phyloP scores from a whole-genome alignment of 139 green algal genomes.

The Zygnema circumcarinatum region DNA sequence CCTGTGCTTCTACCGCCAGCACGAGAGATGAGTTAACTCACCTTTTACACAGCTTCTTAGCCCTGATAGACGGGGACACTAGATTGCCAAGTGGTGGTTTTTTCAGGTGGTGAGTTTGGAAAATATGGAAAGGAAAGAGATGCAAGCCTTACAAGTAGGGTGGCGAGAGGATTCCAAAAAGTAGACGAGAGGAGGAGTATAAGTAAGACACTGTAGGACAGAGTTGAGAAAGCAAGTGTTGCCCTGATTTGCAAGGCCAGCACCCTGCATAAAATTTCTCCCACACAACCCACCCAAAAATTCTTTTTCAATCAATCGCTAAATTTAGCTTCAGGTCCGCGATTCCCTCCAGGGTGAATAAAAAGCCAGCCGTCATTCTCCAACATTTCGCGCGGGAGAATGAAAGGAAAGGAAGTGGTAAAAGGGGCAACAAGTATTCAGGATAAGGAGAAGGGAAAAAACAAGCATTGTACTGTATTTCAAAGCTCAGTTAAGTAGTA shows the following conservation, averaged over 20 bases:
- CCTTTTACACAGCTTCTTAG: too few species aligned
- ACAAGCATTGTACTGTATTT: too few species aligned
- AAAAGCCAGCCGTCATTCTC: neutral
- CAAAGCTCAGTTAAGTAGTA: too few species aligned
- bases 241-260: conserved; percentile 89
- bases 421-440: neutral
- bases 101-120: neutral
- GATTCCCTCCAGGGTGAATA: too few species aligned
- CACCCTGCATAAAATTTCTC: conserved; percentile 55
- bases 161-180: conserved; percentile 19
- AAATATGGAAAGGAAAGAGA: neutral
- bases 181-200: conserved; percentile 68
- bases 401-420: neutral
- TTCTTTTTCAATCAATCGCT: neutral
- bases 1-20: too few species aligned
- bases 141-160: neutral
- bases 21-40: too few species aligned
- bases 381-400: conserved; percentile 5
- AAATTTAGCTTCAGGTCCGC: too few species aligned
- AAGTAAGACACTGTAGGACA: conserved; percentile 91
- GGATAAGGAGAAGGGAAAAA: conserved; percentile 5
- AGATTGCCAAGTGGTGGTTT: too few species aligned
- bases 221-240: conserved; percentile 99
- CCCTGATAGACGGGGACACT: too few species aligned
- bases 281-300: neutral